Evolutionary conservation across 2,329 filamentous ascomycete species (phyloP), one percentile per base, ranked within the genome.

Genomic region (Elsinoe arachidis): DNA sequence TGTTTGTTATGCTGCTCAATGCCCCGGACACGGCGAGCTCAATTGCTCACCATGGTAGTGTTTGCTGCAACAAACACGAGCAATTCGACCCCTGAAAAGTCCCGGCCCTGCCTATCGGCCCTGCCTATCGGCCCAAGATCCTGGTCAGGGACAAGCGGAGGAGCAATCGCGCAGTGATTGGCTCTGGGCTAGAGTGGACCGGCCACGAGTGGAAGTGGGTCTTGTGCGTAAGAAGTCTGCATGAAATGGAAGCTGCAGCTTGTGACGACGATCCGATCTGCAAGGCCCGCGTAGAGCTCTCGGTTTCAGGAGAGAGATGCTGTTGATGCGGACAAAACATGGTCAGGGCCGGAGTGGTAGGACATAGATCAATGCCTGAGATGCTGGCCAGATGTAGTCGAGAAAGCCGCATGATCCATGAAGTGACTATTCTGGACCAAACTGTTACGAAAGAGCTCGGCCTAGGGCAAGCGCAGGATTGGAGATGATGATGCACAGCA

Each of bases 261-360:
- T n/a, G 49, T 53, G 49, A 53, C 49, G 49, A 39, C 33, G 49
- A 53, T 53, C 49, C 17, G 49, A 53, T 53, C 34, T 26, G 35
- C 49, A 26, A 15, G 49, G 38, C 49, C 26, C n/a, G 26, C 33
- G 33, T 30, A 21, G 15, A 21, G 46, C 46, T 21, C 33, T 34
- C 23, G n/a, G 49, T 39, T 53, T 53, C 49, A 53, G 49, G 49
- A 35, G 49, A 38, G 11, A 21, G 46, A 15, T 23, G 23, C 34
- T 46, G 15, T 34, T 51, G 46, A 23, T 35, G 46, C 12, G 19
- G 3, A 12, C 26, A 19, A 46, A 46, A 46, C 41, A 26, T 23
- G 26, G 26, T 26, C 19, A 46, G 26, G 26, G 26, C 26, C 26
- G 26, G 7, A 30, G 26, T 30, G 7, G 3, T 9, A 30, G 7